Conservation (phyloP, 208 protist genomes). For the Trypanosoma grayi region DNA sequence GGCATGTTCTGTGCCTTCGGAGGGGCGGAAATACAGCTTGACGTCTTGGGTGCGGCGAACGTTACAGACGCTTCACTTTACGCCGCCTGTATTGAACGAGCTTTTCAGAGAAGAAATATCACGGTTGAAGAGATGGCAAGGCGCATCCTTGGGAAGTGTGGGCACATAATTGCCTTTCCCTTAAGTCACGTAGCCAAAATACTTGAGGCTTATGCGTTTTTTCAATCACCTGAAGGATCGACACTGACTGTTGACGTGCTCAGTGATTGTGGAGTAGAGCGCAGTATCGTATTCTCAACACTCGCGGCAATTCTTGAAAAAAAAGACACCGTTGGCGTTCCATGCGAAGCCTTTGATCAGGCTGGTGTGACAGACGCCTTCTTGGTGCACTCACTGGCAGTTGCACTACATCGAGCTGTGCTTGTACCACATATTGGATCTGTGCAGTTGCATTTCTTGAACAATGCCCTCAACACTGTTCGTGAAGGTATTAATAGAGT, state of each 20-base stretch:
- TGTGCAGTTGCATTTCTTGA: constrained; percentile 34
- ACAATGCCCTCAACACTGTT: constrained; percentile 36
- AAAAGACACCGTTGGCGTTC: constrained; percentile 41
- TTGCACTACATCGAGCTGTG: constrained; percentile 43
- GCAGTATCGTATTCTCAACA: constrained; percentile 61
- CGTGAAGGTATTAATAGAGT: constrained; percentile 24
- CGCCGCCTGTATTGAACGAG: constrained; percentile 52
- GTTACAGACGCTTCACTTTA: constrained; percentile 61
- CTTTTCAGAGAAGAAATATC: constrained; percentile 44
- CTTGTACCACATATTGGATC: constrained; percentile 38
- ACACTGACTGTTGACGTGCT: constrained; percentile 55
- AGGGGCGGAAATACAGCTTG: constrained; percentile 84
- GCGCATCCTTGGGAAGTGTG: constrained; percentile 60
- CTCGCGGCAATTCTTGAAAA: constrained; percentile 56
- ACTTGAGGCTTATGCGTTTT: constrained; percentile 59
- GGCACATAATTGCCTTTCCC: constrained; percentile 52
- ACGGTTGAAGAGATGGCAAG: constrained; percentile 53
- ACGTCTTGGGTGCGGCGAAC: constrained; percentile 54
- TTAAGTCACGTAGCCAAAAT: constrained; percentile 63
- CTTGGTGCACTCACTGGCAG: constrained; percentile 64
- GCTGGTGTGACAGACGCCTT: constrained; percentile 33
- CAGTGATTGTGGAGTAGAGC: constrained; percentile 58
- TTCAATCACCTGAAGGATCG: constrained; percentile 39
- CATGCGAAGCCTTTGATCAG: constrained; percentile 30
- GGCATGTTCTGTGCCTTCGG: constrained; percentile 80